Conservation (phyloP, 129 eudicot genomes). For the Escallonia herrerae region DNA sequence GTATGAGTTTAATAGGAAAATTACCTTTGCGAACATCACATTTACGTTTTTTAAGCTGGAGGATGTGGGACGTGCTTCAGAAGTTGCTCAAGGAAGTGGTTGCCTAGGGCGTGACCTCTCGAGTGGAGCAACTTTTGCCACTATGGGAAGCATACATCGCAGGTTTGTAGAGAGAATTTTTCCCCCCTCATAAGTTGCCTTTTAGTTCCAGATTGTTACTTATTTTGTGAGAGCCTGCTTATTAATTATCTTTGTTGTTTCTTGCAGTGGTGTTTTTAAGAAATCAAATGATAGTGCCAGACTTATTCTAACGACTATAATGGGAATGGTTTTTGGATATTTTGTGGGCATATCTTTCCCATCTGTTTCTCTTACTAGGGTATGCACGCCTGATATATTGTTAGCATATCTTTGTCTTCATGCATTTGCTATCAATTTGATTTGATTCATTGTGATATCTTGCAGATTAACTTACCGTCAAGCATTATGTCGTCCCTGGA, state of each 20-base stretch:
- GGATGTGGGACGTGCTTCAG: slow-evolving; percentile 13
- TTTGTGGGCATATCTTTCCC: slow-evolving; percentile 94
- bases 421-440: background rate
- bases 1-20: slow-evolving; percentile 24
- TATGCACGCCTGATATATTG: slow-evolving; percentile 13
- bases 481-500: slow-evolving; percentile 57
- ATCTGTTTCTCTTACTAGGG: slow-evolving; percentile 78
- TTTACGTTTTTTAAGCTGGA: slow-evolving; percentile 20
- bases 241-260: slow-evolving; percentile 8
- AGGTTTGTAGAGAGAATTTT: slow-evolving; percentile 40
- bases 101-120: slow-evolving; percentile 33
- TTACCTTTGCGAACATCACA: slow-evolving; percentile 9
- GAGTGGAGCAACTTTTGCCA: slow-evolving; percentile 29
- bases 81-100: slow-evolving; percentile 31
- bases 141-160: slow-evolving; percentile 70
- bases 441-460: slow-evolving; percentile 19
- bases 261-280: slow-evolving; percentile 63
- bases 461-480: slow-evolving; percentile 75
- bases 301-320: slow-evolving; percentile 62
- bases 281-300: slow-evolving; percentile 82
- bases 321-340: slow-evolving; percentile 92
- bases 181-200: slow-evolving; percentile 1
- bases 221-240: slow-evolving; percentile 1
- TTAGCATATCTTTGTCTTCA: background rate
- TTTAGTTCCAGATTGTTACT: slow-evolving; percentile 1